Evolutionary conservation across 345 rosid genomes (phyloP), one percentile per base, ranked within the genome.

Genomic region (Corchorus capsularis): DNA sequence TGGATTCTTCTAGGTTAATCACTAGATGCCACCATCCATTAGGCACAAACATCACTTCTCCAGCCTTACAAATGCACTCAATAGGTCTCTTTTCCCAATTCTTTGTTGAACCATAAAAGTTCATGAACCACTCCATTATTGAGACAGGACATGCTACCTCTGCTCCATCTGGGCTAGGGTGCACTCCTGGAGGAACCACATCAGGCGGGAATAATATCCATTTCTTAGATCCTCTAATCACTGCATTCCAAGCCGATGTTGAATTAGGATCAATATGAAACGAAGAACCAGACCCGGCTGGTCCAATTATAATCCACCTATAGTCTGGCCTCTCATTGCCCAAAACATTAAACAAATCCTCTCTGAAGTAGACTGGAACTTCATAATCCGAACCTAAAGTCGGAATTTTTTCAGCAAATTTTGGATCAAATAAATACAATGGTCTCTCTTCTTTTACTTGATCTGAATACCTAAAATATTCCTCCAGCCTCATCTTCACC

Each of bases 21-120:
- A 93, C 99, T 69, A 96, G 64, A 88, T 96, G 99, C 99, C 99
- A 96, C 99, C 99, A 96, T 75, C 99, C 99, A 76, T 85, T 89
- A 62, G 99, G 99, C 56, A 96, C 94, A 85, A 96, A 96, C 74
- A 96, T 87, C 57, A 93, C 94, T 81, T 93, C 99, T 77, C 99
- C 98, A 0, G 97, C 92, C 87, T 87, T 93, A 82, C 99, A 96
- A 53, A 96, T 76, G 76, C 99, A 96, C 77, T 96, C 99, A 37
- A 89, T 79, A 70, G 99, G 97, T 74, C 83, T 88, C 90, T 82
- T 93, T 72, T 84, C 76, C 97, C 90, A 93, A 37, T 53, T 78
- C 82, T 83, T 96, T 11, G 99, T 87, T n/a, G 89, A 89, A 45
- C 83, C 87, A 73, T 96, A 96, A 74, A 93, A 96, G 87, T 92